Conservation (phyloP, 2,329 filamentous ascomycete genomes). For the Ceratocystis colombiana region DNA sequence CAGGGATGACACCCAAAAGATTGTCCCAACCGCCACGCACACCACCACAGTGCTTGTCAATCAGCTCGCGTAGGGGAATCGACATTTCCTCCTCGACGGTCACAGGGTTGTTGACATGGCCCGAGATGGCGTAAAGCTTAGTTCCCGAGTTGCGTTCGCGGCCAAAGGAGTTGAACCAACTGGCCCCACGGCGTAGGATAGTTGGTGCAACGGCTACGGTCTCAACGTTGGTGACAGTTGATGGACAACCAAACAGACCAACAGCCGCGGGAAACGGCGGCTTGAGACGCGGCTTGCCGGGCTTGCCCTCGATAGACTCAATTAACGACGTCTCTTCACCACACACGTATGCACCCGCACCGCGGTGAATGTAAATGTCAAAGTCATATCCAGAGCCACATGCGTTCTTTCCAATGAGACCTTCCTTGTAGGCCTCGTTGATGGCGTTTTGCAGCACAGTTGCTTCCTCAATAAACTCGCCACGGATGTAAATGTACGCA, state of each 20-base stretch:
- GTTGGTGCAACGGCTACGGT: slow-evolving; percentile 92
- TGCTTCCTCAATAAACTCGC: slow-evolving; percentile 95
- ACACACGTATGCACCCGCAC: slow-evolving; percentile 94
- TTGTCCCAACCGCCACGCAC: slow-evolving; percentile 98
- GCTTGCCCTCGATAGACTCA: slow-evolving; percentile 96
- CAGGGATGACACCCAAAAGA: slow-evolving; percentile 85
- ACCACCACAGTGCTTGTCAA: slow-evolving; percentile 96
- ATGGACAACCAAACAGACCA: slow-evolving; percentile 94
- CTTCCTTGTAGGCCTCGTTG: slow-evolving; percentile 91
- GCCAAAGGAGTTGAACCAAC: slow-evolving; percentile 89
- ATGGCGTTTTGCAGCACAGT: slow-evolving; percentile 89
- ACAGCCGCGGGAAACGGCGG: slow-evolving; percentile 96
- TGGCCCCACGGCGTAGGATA: slow-evolving; percentile 82
- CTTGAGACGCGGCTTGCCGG: slow-evolving; percentile 96
- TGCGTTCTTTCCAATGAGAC: slow-evolving; percentile 95
- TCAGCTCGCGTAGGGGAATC: slow-evolving; percentile 87
- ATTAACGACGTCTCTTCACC: slow-evolving; percentile 97
- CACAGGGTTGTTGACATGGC: slow-evolving; percentile 95
- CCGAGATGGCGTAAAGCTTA: slow-evolving; percentile 97
- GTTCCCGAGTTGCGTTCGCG: slow-evolving; percentile 94
- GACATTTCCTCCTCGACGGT: slow-evolving; percentile 99
- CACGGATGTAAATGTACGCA: slow-evolving; percentile 98
- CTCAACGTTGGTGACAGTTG: slow-evolving; percentile 96
- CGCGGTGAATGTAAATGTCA: slow-evolving; percentile 91
- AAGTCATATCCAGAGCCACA: slow-evolving; percentile 96